phyloP scores from a whole-genome alignment of 495 filamentous ascomycete genomes.

The Penicillium alfredii region DNA sequence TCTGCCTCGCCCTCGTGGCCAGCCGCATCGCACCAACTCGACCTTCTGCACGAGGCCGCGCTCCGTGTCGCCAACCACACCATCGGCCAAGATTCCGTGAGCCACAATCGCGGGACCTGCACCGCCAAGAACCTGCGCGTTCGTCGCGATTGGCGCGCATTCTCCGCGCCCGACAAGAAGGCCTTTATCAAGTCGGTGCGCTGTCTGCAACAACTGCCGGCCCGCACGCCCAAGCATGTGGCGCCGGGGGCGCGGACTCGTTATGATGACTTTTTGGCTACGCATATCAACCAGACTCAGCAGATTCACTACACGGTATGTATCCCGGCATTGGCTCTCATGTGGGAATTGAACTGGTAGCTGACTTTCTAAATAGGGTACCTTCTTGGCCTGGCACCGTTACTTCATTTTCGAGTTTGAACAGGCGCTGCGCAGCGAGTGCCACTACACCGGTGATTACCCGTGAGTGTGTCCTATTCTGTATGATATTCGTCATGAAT shows the following conservation, averaged over 20 bases:
- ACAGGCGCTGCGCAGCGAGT: constrained; percentile 61
- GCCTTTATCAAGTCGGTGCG: constrained; percentile 58
- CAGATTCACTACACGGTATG: constrained; percentile 54
- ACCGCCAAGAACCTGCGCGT: constrained; percentile 42
- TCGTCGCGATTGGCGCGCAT: constrained; percentile 43
- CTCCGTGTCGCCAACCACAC: constrained; percentile 11
- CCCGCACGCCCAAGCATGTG: constrained; percentile 34
- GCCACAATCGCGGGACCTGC: constrained; percentile 38
- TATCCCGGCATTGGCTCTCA: neutral
- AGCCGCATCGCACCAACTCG: constrained; percentile 15
- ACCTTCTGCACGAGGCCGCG: constrained; percentile 13
- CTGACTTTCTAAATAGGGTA: constrained; percentile 34
- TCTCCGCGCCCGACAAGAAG: constrained; percentile 40
- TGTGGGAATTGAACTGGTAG: no score
- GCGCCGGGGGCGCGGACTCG: constrained; percentile 49
- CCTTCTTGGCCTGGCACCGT: constrained; percentile 67
- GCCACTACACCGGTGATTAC: constrained; percentile 55
- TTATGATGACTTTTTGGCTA: constrained; percentile 66
- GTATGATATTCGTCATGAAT: neutral
- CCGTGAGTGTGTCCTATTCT: constrained; percentile 17
- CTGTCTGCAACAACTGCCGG: constrained; percentile 51
- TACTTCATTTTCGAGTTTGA: constrained; percentile 62
- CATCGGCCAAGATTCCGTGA: constrained; percentile 5
- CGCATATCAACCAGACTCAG: constrained; percentile 59
- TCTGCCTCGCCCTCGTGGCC: constrained; percentile 15